phyloP scores from a whole-genome alignment of 2,329 filamentous ascomycete genomes.

The Neodidymelliopsis sp. region DNA sequence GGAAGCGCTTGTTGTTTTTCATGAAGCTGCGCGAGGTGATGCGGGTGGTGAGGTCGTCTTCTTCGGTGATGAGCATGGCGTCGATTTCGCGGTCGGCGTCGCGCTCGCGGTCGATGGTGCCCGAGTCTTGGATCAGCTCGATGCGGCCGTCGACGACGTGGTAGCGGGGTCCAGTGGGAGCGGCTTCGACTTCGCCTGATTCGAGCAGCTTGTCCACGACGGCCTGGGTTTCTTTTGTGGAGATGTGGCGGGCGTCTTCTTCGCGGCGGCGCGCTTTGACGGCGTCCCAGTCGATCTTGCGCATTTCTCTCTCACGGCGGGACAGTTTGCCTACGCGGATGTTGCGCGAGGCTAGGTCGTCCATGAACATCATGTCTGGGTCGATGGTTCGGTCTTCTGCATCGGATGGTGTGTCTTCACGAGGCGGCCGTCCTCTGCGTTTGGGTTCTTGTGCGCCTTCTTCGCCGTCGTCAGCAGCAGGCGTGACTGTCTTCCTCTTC shows the following conservation, averaged over 20 bases:
- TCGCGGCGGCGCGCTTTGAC: slow-evolving; percentile 52
- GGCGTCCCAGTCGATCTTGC: slow-evolving; percentile 67
- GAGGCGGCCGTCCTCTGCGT: slow-evolving; percentile 36
- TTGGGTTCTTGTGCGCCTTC: slow-evolving; percentile 25
- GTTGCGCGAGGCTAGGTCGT: slow-evolving; percentile 71
- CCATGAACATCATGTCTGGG: slow-evolving; percentile 72
- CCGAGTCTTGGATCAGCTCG: slow-evolving; percentile 72
- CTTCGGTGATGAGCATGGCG: slow-evolving; percentile 69
- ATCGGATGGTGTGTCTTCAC: slow-evolving; percentile 46
- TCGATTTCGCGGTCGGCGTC: slow-evolving; percentile 64
- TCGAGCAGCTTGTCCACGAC: slow-evolving; percentile 33
- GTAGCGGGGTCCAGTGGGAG: slow-evolving; percentile 56
- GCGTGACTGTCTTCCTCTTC: slow-evolving; percentile 25
- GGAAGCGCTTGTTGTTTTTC: slow-evolving; percentile 63
- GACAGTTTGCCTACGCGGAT: slow-evolving; percentile 76
- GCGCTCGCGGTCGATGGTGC: slow-evolving; percentile 73
- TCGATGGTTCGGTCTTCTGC: slow-evolving; percentile 63
- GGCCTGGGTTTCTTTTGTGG: slow-evolving; percentile 32
- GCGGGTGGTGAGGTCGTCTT: slow-evolving; percentile 78
- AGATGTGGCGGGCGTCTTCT: slow-evolving; percentile 36
- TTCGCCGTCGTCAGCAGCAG: slow-evolving; percentile 20
- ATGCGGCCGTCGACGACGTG: slow-evolving; percentile 73
- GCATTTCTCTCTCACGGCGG: slow-evolving; percentile 75
- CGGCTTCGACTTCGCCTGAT: slow-evolving; percentile 17
- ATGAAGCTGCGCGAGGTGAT: slow-evolving; percentile 74